Base-by-base conservation (phyloP, 345 rosid species). In the Pistacia vera region DNA sequence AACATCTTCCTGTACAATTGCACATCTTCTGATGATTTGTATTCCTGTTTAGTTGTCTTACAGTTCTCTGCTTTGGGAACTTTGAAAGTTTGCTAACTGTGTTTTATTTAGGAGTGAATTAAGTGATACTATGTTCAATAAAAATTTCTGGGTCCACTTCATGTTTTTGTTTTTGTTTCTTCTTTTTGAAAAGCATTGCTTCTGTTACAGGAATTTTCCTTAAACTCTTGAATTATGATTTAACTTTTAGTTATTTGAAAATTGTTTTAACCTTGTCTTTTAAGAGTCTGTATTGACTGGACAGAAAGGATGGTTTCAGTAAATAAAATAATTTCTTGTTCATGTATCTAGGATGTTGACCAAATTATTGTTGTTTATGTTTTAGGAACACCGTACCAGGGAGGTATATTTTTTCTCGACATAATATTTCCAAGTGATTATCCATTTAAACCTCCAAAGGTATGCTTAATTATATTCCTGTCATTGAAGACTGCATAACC, bases 371-470 rank as follows among this genome's bases (percentile, higher is more conserved):
- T 14, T 14, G 5, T 75, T 74, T 33, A 7, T 80, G 13, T 68
- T 81, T 82, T 77, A 96, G 99, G 95, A 74, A 92, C 98, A 68
- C 93, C 99, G 2, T 96, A 96, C 52, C 80, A 89, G 83, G 97
- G 94, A 13, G 99, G 99, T 30, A 86, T 93, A 66, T 96, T 86
- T 84, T 93, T 96, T 71, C 85, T 93, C 8, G 95, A 96, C 83
- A 82, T 93, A 22, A 82, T 77, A 28, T 93, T 96, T 76, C 98
- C 98, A 0, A 64, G 75, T 74, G 98, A 92, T 82, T 93, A 96
- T 83, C 99, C 99, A 36, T 92, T 93, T 77, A 88, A 90, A 66
- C 98, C 99, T 62, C 99, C 98, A 38, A 85, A 87, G 99, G 99
- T 92, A 77, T 44, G 61, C 79, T 63, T 48, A 14, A 46, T 54